Evolutionary conservation across 2,329 filamentous ascomycete genomes (phyloP).

Genomic region (Dactylellina drechsleri): DNA sequence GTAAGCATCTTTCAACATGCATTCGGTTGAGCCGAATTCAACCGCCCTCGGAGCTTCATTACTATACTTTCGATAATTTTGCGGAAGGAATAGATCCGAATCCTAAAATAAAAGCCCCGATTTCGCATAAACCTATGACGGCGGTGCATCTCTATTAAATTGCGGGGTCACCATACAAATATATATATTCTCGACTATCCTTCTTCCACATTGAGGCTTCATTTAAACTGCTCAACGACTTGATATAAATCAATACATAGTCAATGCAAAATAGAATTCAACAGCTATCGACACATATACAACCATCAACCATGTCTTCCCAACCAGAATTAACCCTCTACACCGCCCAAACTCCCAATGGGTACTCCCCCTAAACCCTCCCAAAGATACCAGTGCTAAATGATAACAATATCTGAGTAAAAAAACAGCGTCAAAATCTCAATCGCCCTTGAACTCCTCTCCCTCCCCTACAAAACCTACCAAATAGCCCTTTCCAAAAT

Average conservation of each 20-base stretch:
- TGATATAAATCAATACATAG: neutral
- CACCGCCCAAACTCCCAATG: slow-evolving; percentile 85
- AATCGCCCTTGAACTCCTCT: slow-evolving; percentile 74
- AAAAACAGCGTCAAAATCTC: slow-evolving; percentile 76
- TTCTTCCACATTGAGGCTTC: neutral
- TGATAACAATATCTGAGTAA: neutral
- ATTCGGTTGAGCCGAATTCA: slow-evolving; percentile 15
- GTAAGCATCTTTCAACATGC: neutral
- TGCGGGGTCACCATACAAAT: neutral
- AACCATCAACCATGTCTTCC: slow-evolving; percentile 17
- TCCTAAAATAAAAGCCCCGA: no score
- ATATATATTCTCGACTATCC: neutral
- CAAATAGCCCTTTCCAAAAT: slow-evolving; percentile 76
- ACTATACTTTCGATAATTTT: neutral
- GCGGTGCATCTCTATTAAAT: neutral
- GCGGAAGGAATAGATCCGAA: neutral
- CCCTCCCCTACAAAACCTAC: slow-evolving; percentile 68
- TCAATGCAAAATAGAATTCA: slow-evolving; percentile 36
- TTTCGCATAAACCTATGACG: neutral
- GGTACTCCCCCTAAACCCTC: slow-evolving; percentile 60
- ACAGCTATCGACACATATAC: slow-evolving; percentile 36
- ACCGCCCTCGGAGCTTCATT: slow-evolving; percentile 1
- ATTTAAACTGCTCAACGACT: neutral
- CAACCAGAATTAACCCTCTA: slow-evolving; percentile 79
- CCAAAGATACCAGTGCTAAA: neutral